Base-by-base conservation (phyloP, 1,284 basidiomycete genomes). In the Sporisorium exsertum region DNA sequence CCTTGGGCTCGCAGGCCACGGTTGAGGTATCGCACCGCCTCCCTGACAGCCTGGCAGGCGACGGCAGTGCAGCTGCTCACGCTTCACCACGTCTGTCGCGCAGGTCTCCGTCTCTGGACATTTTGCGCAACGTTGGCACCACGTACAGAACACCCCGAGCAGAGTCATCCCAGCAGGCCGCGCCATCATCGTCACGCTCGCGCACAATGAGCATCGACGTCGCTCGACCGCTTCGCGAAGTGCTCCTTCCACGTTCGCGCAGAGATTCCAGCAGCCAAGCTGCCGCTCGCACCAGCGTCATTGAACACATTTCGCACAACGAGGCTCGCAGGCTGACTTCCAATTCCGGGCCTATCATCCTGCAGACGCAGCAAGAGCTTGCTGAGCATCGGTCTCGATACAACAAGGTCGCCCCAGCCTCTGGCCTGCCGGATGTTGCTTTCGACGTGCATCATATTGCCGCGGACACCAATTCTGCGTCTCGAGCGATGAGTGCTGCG, bases 301-400 rank as follows among this genome's bases (percentile, higher is more conserved):
- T 76, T 43, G 60, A 76, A 35, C 73, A 76, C 37, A 53, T 72
- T 20, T 76, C 73, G 7, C 60, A 64, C 58, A 55, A 76, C 12
- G 56, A 76, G 29, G 72, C 64, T 5, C 72, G 57, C 32, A 58
- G 57, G n/a, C 13, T 58, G 33, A 75, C 67, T 2, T 64, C 64
- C 16, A 57, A 9, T 18, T 27, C 56, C 2, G 67, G 72, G 0
- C 72, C 72, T 0, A 47, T 70, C 12, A 54, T 71, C 16, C 50
- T 75, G 26, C 45, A 27, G 12, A 62, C 62, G 33, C 64, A 74
- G n/a, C 55, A 66, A 26, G 62, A 58, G 26, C 40, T 74, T 13
- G 62, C 58, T n/a, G 62, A 69, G 29, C 72, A 69, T 42, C 66
- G 65, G 3, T 61, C 65, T 16, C 33, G 45, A 29, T 55, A 71